These are phyloP conservation scores for Penicillium macrosclerotiorum DNA, from an alignment of 495 filamentous ascomycete genomes.

Conservation along the genomic window DNA sequence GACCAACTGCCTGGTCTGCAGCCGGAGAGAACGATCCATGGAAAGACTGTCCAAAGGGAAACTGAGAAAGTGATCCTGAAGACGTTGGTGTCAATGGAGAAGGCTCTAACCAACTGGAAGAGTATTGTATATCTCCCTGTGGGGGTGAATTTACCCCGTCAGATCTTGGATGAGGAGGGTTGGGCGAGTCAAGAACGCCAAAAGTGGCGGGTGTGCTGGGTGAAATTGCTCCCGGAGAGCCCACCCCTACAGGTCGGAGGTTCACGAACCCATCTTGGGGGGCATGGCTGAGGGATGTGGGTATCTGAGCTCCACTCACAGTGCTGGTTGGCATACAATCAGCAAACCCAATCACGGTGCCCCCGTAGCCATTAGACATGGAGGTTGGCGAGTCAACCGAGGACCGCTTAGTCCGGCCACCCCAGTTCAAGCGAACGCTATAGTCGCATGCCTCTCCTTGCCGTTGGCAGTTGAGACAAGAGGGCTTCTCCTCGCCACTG, in stretches of 20 bases:
- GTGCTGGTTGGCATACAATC: constrained; percentile 12
- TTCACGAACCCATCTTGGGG: constrained; percentile 19
- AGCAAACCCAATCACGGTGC: constrained; percentile 19
- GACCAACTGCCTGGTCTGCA: constrained; percentile 27
- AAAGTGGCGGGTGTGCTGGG: constrained; percentile 13
- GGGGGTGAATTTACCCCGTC: constrained; percentile 22
- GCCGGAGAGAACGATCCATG: constrained; percentile 25
- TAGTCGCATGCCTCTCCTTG: constrained; percentile 82
- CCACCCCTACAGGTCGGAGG: constrained; percentile 8
- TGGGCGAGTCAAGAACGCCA: constrained; percentile 28
- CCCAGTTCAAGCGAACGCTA: constrained; percentile 83
- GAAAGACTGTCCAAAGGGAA: constrained; percentile 20
- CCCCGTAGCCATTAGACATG: constrained; percentile 31
- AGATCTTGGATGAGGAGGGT: constrained; percentile 21
- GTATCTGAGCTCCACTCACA: constrained; percentile 6
- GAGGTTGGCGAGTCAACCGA: constrained; percentile 38
- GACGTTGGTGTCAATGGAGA: constrained; percentile 17
- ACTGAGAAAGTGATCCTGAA: constrained; percentile 14
- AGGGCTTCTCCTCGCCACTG: constrained; percentile 73
- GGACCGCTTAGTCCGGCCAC: constrained; percentile 56
- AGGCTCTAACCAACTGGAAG: constrained; percentile 26
- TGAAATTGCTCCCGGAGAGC: constrained; percentile 15
- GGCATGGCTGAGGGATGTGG: constrained; percentile 11
- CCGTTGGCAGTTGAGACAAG: constrained; percentile 73
- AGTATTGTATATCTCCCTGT: constrained; percentile 16